Evolutionary conservation across 495 filamentous ascomycete species (phyloP), one percentile per base, ranked within the genome.

Genomic region (Neurospora sp.): DNA sequence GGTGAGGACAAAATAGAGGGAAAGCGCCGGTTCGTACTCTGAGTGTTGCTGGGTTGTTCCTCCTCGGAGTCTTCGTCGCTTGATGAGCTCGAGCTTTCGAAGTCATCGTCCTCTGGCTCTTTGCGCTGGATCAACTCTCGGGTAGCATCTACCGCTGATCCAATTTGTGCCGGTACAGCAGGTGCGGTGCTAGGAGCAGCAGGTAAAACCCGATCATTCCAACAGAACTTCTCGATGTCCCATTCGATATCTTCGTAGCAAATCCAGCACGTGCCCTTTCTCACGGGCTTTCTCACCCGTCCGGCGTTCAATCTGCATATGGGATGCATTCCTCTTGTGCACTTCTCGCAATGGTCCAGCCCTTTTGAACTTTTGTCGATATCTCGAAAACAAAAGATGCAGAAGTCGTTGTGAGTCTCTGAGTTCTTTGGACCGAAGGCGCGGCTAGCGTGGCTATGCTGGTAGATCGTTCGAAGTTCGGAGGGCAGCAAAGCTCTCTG

Each of bases 71-170:
- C 44, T 10, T 46, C 7, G 44, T 46, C 7, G 6, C n/a, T 46
- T 20, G n/a, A 46, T 8, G n/a, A 46, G 44, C n/a, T 20, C 3
- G 7, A 46, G 18, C 18, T 20, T 46, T 20, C 7, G 8, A 3
- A n/a, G 14, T 8, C 41, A 44, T 44, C 5, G 7, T 18, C 42
- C 16, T 46, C 18, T n/a, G 18, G 44, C n/a, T 20, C 44, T 23
- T 23, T 18, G 0, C 8, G 46, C 9, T 48, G 8, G 46, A 20
- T 48, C 0, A 0, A 0, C n/a, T 48, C 46, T 20, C 2, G 9
- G n/a, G 2, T 12, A 48, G n/a, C 46, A 11, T 12, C n/a, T 0
- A 0, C n/a, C 0, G 9, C 9, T 23, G n/a, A 3, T 2, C 9
- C 9, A 48, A 0, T 5, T 48, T 12, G 46, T 1, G 9, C 9